Base-by-base conservation (phyloP, 2,329 filamentous ascomycete genomes). In the Dothideomycetes sp. region DNA sequence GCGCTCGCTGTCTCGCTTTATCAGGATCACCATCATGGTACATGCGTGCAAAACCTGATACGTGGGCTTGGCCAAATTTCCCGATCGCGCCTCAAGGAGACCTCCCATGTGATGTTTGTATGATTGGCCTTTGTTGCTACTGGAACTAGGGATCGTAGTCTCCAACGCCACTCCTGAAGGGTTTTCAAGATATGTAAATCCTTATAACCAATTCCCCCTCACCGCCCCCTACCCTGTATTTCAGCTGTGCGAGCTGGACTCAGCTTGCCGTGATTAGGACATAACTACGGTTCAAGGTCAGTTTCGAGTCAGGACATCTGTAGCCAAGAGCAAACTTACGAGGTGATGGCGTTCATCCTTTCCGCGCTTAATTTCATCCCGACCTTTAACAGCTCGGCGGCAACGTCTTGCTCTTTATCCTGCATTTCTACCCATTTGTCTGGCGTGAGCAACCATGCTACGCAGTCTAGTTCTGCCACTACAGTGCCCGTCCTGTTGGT, bases 331-430 rank as follows among this genome's bases (percentile, higher is more conserved):
- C 30, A n/a, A n/a, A 45, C 66, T 57, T 62, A 73, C 58, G 68
- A 71, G 17, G 75, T 79, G 46, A 80, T 77, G 40, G 73, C 72
- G 53, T 77, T 74, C 86, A 96, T 94, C 49, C 91, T 73, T 71
- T 98, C 91, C 41, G 82, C 93, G 31, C 89, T 96, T 58, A 98
- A 62, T 68, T 94, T 95, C 56, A 98, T 60, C n/a, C 83, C 84
- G 37, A 96, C 79, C 52, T 79, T 80, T 57, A 98, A 61, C 53
- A 98, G 56, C 63, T 98, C 91, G 52, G 77, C 73, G 35, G 86
- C 86, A 42, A 95, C 77, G 31, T 86, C 84, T 1, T 78, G 73
- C 50, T 93, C 74, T 40, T 79, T 69, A 44, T 68, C 68, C 58
- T 93, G 84, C 46, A 96, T 58, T 52, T 68, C 72, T 38, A 69